Evolutionary conservation across 768 basidiomycete genomes (phyloP), one percentile per base, ranked within the genome.

Genomic region (Lentinula sp.): DNA sequence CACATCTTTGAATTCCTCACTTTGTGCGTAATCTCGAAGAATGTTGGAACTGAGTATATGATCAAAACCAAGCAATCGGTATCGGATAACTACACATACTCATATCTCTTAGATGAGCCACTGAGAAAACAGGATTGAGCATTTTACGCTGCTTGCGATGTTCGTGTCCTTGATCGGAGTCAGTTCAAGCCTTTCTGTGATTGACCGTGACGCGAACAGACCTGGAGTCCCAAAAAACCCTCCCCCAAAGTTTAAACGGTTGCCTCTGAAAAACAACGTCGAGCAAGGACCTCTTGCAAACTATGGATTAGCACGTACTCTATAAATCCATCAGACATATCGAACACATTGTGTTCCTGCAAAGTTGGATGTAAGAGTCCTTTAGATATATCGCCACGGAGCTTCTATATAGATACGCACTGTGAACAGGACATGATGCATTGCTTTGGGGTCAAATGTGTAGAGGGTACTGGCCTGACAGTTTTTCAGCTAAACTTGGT

Each of bases 61-160:
- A 32, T 23, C 34, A 40, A 13, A 32, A 15, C 3, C 21, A 9
- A 50, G 7, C 2, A 18, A 11, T 8, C 10, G 11, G 28, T 5
- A 18, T 10, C 10, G 37, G 2, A n/a, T 7, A 35, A 32, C n/a
- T 7, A 37, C 63, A 15, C 71, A 70, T 18, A 73, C 65, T 39
- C 66, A 73, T 67, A 8, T 66, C 61, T 31, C 74, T 73, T 62
- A 76, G 64, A 55, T 72, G 71, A 16, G 68, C 68, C n/a, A 61
- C 65, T 10, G 73, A 74, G 63, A 76, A 76, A 6, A 72, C 70
- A 2, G 71, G 69, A 35, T 74, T 75, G 56, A 76, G 67, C 62
- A 76, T 68, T 60, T 73, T 74, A 23, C 73, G 67, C 62, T 76
- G 73, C 40, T 61, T 69, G 53, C 66, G 63, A 59, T 75, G 74